Percentiles rank a stretch among this genome's conserved stretches.
phyloP scores from a whole-genome alignment of 139 green algal genomes.

The Auxenochlorella pyrenoidosa region DNA sequence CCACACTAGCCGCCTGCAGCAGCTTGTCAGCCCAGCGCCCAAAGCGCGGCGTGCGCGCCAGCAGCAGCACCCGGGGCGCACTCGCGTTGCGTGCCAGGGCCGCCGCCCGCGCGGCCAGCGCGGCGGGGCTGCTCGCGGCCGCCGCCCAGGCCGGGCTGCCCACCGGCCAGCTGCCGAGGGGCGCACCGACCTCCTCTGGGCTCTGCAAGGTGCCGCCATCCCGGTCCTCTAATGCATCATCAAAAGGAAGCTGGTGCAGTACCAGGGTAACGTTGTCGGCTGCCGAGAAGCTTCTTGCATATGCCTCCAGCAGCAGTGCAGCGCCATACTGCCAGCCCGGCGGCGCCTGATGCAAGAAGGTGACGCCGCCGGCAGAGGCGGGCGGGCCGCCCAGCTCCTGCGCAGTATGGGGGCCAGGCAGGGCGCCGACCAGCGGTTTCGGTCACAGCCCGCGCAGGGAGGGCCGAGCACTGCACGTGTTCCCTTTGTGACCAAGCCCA shows the following conservation, averaged over 20 bases:
- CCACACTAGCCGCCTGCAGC: background rate
- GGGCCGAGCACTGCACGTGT: background rate
- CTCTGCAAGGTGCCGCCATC: background rate
- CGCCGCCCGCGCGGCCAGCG: background rate
- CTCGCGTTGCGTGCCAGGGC: background rate
- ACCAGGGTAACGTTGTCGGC: background rate
- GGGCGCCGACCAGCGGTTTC: too few relatives aligned
- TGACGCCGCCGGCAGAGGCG: background rate
- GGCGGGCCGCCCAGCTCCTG: background rate
- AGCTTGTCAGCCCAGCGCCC: slow-evolving; percentile 2
- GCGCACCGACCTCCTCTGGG: too few relatives aligned
- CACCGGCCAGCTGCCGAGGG: too few relatives aligned
- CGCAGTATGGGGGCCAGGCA: too few relatives aligned
- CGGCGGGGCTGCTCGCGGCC: too few relatives aligned
- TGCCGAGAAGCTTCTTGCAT: background rate
- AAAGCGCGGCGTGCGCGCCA: background rate
- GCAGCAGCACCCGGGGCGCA: background rate
- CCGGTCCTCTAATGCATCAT: background rate
- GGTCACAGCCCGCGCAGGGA: too few relatives aligned
- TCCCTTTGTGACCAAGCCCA: too few relatives aligned
- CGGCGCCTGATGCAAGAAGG: background rate
- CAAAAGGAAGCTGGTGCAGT: background rate
- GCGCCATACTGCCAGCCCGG: background rate
- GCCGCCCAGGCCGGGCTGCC: too few relatives aligned
- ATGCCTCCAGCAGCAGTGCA: background rate